Conservation (phyloP, 169 alveolate genomes). For the Blepharisma undulans region DNA sequence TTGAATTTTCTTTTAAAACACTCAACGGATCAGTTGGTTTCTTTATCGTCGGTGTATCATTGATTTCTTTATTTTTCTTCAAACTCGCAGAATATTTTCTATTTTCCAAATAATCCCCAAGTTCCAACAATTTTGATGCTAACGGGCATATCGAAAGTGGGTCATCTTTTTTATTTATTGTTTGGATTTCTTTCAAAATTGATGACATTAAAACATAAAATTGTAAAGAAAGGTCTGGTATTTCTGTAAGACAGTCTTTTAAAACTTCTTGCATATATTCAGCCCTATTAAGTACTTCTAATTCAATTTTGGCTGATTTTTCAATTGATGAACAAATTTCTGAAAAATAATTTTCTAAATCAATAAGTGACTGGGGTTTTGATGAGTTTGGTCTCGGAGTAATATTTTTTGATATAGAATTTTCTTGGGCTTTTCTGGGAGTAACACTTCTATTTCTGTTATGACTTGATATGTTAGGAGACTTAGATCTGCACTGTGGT, state of each 20-base stretch:
- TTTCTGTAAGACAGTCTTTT: constrained; percentile 4
- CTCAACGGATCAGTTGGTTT: not conserved
- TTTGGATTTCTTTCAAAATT: constrained; percentile 4
- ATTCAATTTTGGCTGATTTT: not conserved
- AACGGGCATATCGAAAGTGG: not conserved
- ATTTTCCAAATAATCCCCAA: not conserved
- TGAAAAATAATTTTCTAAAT: constrained; percentile 11
- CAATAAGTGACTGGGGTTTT: not conserved
- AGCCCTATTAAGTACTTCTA: not conserved
- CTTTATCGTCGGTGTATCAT: not conserved
- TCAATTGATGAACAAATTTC: not conserved
- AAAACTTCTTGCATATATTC: not conserved
- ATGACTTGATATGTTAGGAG: not conserved
- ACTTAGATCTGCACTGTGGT: not conserved
- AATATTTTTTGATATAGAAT: not conserved
- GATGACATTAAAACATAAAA: constrained; percentile 19
- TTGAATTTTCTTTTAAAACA: not conserved
- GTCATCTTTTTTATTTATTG: not conserved
- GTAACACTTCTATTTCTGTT: not conserved
- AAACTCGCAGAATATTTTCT: not conserved
- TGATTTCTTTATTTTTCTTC: not conserved
- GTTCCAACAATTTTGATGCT: not conserved
- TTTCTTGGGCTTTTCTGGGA: not conserved
- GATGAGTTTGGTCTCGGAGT: not conserved
- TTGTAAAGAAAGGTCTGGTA: constrained; percentile 14